phyloP scores from a whole-genome alignment of 2,329 filamentous ascomycete species.

The Corynespora cassiicola region DNA sequence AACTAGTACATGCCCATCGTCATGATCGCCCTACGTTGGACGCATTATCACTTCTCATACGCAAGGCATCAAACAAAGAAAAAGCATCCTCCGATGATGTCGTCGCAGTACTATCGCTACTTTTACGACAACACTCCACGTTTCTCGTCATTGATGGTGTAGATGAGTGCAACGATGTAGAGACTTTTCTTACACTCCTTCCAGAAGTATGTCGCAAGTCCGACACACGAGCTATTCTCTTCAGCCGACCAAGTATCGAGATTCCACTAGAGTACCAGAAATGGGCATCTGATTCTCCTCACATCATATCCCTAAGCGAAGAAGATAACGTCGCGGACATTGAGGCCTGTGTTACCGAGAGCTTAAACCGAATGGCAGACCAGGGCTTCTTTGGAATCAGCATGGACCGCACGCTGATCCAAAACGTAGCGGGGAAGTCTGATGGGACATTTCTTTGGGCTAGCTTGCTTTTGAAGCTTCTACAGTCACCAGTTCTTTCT shows the following conservation, averaged over 20 bases:
- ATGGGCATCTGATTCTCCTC: slow-evolving; percentile 34
- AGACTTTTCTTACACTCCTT: slow-evolving; percentile 24
- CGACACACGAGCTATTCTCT: slow-evolving; percentile 30
- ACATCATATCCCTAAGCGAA: slow-evolving; percentile 24
- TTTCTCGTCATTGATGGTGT: slow-evolving; percentile 38
- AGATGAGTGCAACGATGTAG: slow-evolving; percentile 30
- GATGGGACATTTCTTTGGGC: slow-evolving; percentile 40
- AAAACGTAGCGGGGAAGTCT: slow-evolving; percentile 20
- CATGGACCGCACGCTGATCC: slow-evolving; percentile 29
- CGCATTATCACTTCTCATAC: slow-evolving; percentile 32
- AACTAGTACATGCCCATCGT: slow-evolving; percentile 32
- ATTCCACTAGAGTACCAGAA: slow-evolving; percentile 36
- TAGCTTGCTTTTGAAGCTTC: slow-evolving; percentile 25
- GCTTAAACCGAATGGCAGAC: slow-evolving; percentile 31
- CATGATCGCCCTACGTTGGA: slow-evolving; percentile 31
- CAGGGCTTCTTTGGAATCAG: slow-evolving; percentile 37
- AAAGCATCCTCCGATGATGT: slow-evolving; percentile 35
- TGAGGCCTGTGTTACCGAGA: slow-evolving; percentile 19
- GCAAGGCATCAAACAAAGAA: slow-evolving; percentile 27
- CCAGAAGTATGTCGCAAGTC: slow-evolving; percentile 29
- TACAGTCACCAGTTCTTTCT: slow-evolving; percentile 30
- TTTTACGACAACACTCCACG: slow-evolving; percentile 37
- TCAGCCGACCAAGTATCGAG: slow-evolving; percentile 31
- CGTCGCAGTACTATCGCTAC: slow-evolving; percentile 27
- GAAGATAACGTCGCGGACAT: slow-evolving; percentile 26